phyloP scores from a whole-genome alignment of 768 basidiomycete genomes.

The Calocybe cyanea region DNA sequence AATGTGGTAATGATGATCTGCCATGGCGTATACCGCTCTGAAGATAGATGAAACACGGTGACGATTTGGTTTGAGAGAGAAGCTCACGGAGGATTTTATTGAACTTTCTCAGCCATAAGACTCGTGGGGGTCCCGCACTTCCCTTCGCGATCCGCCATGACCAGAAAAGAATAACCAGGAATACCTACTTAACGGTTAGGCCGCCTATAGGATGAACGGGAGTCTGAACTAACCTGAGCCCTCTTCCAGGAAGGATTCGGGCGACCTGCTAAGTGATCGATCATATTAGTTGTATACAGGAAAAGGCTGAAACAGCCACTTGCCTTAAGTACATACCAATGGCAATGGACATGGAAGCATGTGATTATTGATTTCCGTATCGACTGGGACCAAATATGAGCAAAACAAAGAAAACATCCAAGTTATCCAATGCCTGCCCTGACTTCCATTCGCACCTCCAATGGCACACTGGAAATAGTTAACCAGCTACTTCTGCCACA shows the following conservation, averaged over 20 bases:
- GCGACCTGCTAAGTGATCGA: slow-evolving; percentile 87
- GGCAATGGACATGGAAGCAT: slow-evolving; percentile 9
- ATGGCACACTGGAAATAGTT: slow-evolving; percentile 69
- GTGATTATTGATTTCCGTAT: slow-evolving; percentile 12
- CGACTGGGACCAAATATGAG: too few species aligned
- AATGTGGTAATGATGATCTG: slow-evolving; percentile 86
- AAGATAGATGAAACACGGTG: slow-evolving; percentile 3
- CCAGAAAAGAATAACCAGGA: slow-evolving; percentile 92
- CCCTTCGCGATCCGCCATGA: slow-evolving; percentile 73
- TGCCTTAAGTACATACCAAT: too few species aligned
- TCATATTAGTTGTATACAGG: slow-evolving; percentile 49
- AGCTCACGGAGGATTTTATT: slow-evolving; percentile 61
- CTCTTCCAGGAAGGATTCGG: slow-evolving; percentile 91
- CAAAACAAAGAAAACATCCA: too few species aligned
- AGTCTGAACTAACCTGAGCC: slow-evolving; percentile 51
- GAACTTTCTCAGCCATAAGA: slow-evolving; percentile 58
- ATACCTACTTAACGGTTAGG: slow-evolving; percentile 49
- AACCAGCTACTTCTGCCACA: slow-evolving; percentile 88
- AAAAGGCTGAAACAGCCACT: neutral
- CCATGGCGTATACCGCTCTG: slow-evolving; percentile 92
- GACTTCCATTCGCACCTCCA: slow-evolving; percentile 36
- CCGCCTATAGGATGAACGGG: neutral
- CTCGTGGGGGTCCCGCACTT: slow-evolving; percentile 55
- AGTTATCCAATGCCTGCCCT: slow-evolving; percentile 25
- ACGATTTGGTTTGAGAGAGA: neutral